Base-by-base conservation (phyloP, 2,329 filamentous ascomycete species). In the Raffaelea arxii region DNA sequence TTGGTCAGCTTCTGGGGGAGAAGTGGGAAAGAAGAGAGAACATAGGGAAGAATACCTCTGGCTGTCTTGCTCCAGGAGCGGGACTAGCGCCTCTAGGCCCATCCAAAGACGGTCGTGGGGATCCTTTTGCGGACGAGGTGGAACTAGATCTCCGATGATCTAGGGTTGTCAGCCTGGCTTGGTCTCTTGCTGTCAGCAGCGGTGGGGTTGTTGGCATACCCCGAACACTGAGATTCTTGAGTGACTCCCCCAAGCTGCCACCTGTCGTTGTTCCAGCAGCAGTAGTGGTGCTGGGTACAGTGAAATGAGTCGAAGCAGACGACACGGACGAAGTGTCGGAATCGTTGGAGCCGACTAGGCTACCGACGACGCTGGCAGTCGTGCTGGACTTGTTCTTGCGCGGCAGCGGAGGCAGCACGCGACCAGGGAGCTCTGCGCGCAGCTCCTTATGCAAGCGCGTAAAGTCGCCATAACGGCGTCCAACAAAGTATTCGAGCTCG, bases 391-490 rank as follows among this genome's bases (percentile, higher is more conserved):
- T 94, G 64, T 96, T 96, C 75, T 97, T 97, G 60, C 83, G 83
- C 1, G 92, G 92, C 43, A 97, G 68, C 1, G 88, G 79, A 11
- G 90, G 86, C 3, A 98, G 72, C 6, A 95, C 78, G 58, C 94
- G 94, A 18, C 92, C 92, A 0, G 92, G 92, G 46, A 97, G 72
- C 64, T 98, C 92, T 12, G 82, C 78, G 30, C 86, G 81, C 50
- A 98, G 65, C 53, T 77, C 77, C 64, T 84, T 91, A 62, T 94
- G 82, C 49, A 98, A 72, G 53, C 78, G 80, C 23, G 70, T 75
- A 60, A 98, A 98, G 55, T 95, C 88, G 25, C 90, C 86, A 62
- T 95, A 98, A 54, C 91, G 77, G 49, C 89, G 79, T 16, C 83
- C 88, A 45, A 97, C 76, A 59, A 87, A 92, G 54, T 83, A 71